Evolutionary conservation across 2,329 filamentous ascomycete genomes (phyloP).

Genomic region (Amauroascus niger): DNA sequence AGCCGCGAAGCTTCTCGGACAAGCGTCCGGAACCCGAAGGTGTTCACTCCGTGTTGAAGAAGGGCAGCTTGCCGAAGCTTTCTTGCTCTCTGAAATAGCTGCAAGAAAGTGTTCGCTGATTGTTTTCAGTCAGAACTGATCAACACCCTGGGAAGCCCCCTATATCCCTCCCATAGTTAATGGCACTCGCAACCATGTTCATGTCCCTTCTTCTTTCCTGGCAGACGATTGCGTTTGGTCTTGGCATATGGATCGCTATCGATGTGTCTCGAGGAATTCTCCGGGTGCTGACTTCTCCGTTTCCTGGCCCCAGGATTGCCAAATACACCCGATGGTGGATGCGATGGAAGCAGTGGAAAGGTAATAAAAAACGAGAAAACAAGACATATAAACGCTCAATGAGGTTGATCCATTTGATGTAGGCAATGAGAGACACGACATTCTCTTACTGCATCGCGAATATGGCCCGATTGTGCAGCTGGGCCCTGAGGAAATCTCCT

Average conservation of each 20-base stretch:
- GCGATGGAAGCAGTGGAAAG: constrained; percentile 13
- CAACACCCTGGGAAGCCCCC: not conserved
- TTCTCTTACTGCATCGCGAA: constrained; percentile 12
- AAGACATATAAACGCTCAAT: too few species aligned
- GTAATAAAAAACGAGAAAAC: not conserved
- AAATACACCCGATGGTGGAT: constrained; percentile 17
- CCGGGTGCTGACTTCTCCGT: constrained; percentile 13
- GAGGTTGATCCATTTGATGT: not conserved
- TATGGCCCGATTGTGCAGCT: constrained; percentile 18
- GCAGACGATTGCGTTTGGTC: not conserved
- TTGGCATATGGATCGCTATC: constrained; percentile 4
- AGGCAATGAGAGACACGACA: not conserved
- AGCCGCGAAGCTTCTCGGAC: not conserved
- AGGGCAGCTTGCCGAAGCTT: not conserved
- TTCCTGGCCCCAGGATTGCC: constrained; percentile 17
- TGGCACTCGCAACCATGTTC: not conserved
- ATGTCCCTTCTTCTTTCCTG: not conserved
- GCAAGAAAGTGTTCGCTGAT: not conserved
- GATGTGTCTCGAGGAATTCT: not conserved
- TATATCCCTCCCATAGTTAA: not conserved
- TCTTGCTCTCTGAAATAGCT: not conserved
- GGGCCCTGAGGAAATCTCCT: constrained; percentile 14
- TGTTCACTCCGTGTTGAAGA: not conserved
- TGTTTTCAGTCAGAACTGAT: not conserved
- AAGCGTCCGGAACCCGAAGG: not conserved